Percentiles rank a stretch among this genome's conserved stretches.
Conservation (phyloP, 2,329 filamentous ascomycete genomes). For the Esteya vermicola region DNA sequence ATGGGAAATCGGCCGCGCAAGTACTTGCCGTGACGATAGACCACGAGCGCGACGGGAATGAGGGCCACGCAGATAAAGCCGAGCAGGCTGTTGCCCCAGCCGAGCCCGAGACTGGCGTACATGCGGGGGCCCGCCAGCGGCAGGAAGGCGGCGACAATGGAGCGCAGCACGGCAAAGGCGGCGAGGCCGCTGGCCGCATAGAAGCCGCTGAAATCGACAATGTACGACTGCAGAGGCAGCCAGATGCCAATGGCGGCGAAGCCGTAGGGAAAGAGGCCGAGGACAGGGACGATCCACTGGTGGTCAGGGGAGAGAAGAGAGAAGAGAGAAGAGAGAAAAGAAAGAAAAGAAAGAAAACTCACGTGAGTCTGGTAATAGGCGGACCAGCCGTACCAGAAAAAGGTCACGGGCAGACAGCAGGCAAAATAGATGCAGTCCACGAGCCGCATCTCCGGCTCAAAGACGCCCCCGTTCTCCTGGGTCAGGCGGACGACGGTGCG, state of each 20-base stretch:
- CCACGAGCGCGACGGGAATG: slow-evolving; percentile 36
- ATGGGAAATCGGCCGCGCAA: slow-evolving; percentile 6
- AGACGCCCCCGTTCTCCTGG: slow-evolving; percentile 20
- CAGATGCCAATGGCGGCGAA: slow-evolving; percentile 18
- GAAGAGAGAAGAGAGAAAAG: not conserved
- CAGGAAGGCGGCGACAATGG: slow-evolving; percentile 39
- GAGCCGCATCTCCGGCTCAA: slow-evolving; percentile 22
- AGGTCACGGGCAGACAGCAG: slow-evolving; percentile 18
- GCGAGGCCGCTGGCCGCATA: slow-evolving; percentile 47
- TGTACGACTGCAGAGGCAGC: slow-evolving; percentile 28
- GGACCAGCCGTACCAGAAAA: slow-evolving; percentile 26
- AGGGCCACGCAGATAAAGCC: slow-evolving; percentile 33
- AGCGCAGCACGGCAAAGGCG: slow-evolving; percentile 42
- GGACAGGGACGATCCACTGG: slow-evolving; percentile 7
- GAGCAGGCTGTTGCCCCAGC: slow-evolving; percentile 21
- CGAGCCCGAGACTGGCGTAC: slow-evolving; percentile 41
- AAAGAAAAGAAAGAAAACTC: not conserved
- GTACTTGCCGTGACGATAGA: slow-evolving; percentile 34
- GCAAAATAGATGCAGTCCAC: slow-evolving; percentile 18
- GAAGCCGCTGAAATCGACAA: slow-evolving; percentile 43
- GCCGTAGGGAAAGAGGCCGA: slow-evolving; percentile 16
- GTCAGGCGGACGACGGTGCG: slow-evolving; percentile 23
- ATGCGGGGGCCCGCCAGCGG: slow-evolving; percentile 41
- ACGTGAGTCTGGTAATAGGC: slow-evolving; percentile 13
- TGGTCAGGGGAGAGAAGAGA: not conserved